Conservation (phyloP, 2,329 filamentous ascomycete genomes). For the Talaromyces funiculosus region DNA sequence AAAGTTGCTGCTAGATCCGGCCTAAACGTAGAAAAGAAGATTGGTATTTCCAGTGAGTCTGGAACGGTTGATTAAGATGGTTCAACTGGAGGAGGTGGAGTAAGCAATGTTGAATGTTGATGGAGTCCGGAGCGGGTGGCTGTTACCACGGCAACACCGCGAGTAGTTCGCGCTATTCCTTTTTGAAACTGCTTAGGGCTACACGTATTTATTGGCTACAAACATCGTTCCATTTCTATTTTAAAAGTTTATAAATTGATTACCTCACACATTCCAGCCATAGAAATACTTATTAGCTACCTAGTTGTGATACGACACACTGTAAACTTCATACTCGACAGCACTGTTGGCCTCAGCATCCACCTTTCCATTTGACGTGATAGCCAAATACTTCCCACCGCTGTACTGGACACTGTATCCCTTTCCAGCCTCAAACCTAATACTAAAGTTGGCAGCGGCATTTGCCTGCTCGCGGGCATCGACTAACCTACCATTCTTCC, state of each 20-base stretch:
- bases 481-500: conserved; percentile 17
- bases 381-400: conserved; percentile 17
- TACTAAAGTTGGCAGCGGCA: conserved; percentile 25
- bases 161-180: background rate
- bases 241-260: background rate
- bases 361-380: background rate
- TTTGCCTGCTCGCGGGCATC: conserved; percentile 12
- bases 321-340: conserved; percentile 9
- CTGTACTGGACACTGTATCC: conserved; percentile 30
- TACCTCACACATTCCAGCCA: background rate
- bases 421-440: conserved; percentile 32
- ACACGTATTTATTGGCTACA: background rate
- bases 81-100: background rate
- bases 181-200: background rate
- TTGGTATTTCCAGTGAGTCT: background rate
- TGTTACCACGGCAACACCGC: conserved; percentile 6
- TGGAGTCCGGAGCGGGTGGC: background rate
- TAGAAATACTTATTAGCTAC: background rate
- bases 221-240: background rate
- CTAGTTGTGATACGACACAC: conserved; percentile 13
- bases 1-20: background rate
- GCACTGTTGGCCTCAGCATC: background rate
- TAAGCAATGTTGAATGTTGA: conserved; percentile 5
- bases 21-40: background rate
- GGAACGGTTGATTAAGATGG: background rate